phyloP scores from a whole-genome alignment of 1,284 basidiomycete genomes.

The Xerocomus amazonicus region DNA sequence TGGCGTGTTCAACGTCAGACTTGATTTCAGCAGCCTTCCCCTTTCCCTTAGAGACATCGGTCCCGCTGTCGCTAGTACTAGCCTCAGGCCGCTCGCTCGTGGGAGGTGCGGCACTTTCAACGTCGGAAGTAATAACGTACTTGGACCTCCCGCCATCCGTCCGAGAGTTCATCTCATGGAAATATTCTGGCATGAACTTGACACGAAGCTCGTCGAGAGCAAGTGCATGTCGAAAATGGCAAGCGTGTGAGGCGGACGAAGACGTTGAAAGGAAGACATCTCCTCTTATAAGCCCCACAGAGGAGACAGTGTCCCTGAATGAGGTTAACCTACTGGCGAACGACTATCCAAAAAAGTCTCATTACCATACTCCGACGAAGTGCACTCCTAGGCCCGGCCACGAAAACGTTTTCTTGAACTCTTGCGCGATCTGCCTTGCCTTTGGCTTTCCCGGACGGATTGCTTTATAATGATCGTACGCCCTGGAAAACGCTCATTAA shows the following conservation, averaged over 20 bases:
- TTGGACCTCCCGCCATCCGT: neutral
- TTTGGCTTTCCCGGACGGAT: constrained; percentile 3
- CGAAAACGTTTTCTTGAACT: constrained; percentile 34
- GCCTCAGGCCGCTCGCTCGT: no score
- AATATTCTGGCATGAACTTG: constrained; percentile 38
- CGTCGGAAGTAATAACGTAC: no score
- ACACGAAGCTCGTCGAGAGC: constrained; percentile 36
- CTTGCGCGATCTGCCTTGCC: constrained; percentile 5
- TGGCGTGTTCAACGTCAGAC: no score
- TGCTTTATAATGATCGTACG: constrained; percentile 33
- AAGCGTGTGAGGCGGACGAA: constrained; percentile 19
- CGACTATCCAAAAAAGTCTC: neutral
- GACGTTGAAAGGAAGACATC: constrained; percentile 18
- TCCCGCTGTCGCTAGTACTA: no score
- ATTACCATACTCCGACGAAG: constrained; percentile 38
- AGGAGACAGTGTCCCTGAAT: constrained; percentile 39
- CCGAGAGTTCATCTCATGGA: constrained; percentile 8
- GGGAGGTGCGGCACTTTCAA: no score
- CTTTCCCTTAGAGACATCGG: no score
- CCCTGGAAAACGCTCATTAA: constrained; percentile 20
- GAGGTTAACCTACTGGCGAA: neutral
- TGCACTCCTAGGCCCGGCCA: constrained; percentile 27
- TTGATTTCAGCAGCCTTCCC: no score
- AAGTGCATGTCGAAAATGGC: constrained; percentile 36
- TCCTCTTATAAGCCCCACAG: constrained; percentile 22